phyloP scores from a whole-genome alignment of 768 basidiomycete species.

The Russula brevipes region DNA sequence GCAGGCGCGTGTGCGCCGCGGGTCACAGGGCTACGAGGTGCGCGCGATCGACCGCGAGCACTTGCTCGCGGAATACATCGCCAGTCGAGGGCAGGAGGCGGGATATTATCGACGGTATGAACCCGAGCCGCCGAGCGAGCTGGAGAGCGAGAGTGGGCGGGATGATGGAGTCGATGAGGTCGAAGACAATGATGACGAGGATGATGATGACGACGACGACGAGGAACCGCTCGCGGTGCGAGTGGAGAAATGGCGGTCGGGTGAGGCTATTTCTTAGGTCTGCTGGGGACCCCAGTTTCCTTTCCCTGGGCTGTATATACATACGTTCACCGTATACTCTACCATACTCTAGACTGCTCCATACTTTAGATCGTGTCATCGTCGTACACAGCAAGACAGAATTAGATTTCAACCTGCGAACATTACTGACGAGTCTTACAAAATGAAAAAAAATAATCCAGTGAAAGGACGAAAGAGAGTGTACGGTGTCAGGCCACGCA shows the following conservation, averaged over 20 bases:
- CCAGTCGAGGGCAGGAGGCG: conserved; percentile 47
- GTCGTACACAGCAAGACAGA: not conserved
- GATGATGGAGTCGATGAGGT: not conserved
- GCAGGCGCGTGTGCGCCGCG: conserved; percentile 45
- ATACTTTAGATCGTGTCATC: too few relatives aligned
- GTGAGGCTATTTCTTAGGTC: conserved; percentile 19
- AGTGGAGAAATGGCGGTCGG: conserved; percentile 29
- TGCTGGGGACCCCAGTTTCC: too few relatives aligned
- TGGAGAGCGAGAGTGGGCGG: not conserved
- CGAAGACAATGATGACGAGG: conserved; percentile 39
- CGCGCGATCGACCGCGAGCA: conserved; percentile 56
- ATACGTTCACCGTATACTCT: too few relatives aligned
- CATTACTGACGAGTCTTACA: not conserved
- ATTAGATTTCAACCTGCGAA: not conserved
- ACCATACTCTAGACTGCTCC: too few relatives aligned
- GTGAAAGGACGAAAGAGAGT: not conserved
- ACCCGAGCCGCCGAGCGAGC: conserved; percentile 46
- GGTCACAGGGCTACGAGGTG: conserved; percentile 83
- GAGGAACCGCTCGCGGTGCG: conserved; percentile 33
- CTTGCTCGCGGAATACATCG: conserved; percentile 55
- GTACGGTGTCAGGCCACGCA: not conserved
- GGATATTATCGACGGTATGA: conserved; percentile 67
- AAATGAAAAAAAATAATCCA: not conserved
- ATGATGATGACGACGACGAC: conserved; percentile 35
- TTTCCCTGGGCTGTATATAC: too few relatives aligned